Evolutionary conservation across 202 grass and related monocot species (phyloP).

Genomic region (Eragrostis tef): DNA sequence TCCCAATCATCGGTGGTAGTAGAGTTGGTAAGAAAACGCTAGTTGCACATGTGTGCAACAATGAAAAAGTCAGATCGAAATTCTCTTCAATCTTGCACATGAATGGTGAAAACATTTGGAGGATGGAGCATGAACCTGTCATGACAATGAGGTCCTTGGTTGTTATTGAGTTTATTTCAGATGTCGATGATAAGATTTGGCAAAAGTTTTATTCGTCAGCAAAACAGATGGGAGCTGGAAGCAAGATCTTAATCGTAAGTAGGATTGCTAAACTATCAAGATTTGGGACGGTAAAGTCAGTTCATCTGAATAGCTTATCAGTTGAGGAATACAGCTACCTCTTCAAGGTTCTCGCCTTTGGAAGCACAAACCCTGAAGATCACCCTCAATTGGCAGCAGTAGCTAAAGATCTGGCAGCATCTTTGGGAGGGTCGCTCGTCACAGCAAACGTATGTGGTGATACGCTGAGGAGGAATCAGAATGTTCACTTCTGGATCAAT

Average conservation of each 20-base stretch:
- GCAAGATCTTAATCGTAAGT: constrained; percentile 51
- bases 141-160: neutral
- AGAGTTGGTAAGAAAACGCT: constrained; percentile 47
- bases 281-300: constrained; percentile 27
- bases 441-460: constrained; percentile 15
- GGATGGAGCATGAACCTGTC: neutral
- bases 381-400: constrained; percentile 9
- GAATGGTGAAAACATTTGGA: neutral
- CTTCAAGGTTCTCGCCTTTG: constrained; percentile 45
- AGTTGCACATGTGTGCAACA: constrained; percentile 6
- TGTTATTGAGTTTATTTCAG: constrained; percentile 26
- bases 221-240: constrained; percentile 30
- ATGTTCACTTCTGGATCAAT: constrained; percentile 26
- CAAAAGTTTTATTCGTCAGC: constrained; percentile 12
- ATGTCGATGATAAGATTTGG: constrained; percentile 35
- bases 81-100: constrained; percentile 34
- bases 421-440: constrained; percentile 32
- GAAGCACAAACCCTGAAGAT: constrained; percentile 32
- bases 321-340: constrained; percentile 34
- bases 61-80: constrained; percentile 14
- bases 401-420: constrained; percentile 19
- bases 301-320: neutral
- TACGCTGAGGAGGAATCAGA: constrained; percentile 23
- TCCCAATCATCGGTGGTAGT: constrained; percentile 4
- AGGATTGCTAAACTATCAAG: neutral